These are phyloP conservation scores for Marasmius sp. DNA, from an alignment of 1,284 basidiomycete genomes.

Conservation along the genomic window DNA sequence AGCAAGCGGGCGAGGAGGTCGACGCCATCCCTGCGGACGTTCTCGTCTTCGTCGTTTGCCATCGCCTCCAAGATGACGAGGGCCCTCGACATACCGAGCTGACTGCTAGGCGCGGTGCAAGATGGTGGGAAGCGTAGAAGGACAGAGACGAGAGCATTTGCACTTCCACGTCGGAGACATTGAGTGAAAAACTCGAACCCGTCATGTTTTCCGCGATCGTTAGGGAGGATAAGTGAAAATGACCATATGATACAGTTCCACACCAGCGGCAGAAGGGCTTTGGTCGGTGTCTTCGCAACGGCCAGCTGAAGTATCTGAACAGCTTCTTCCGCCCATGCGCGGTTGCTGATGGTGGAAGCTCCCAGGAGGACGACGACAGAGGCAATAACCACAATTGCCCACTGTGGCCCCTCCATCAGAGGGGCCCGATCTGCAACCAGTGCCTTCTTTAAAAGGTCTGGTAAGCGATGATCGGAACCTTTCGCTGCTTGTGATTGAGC, in stretches of 20 bases:
- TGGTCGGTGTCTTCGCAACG: constrained; percentile 27
- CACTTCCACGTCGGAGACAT: constrained; percentile 22
- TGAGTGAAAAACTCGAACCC: constrained; percentile 44
- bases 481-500: background rate
- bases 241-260: constrained; percentile 61
- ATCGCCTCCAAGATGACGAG: background rate
- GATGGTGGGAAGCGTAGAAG: background rate
- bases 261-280: constrained; percentile 37
- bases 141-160: background rate
- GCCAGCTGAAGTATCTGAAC: background rate
- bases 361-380: constrained; percentile 52
- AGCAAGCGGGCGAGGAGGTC: background rate
- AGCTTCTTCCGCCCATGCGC: background rate
- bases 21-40: background rate
- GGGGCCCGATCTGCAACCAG: constrained; percentile 23
- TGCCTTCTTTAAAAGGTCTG: constrained; percentile 23
- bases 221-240: constrained; percentile 34
- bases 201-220: constrained; percentile 17
- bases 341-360: constrained; percentile 39
- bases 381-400: constrained; percentile 39
- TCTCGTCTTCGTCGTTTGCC: background rate
- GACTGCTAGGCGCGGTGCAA: too few species aligned
- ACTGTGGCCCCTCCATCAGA: constrained; percentile 32
- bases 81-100: background rate
- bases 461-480: constrained; percentile 17